These are phyloP conservation scores for Chalara sp. DNA, from an alignment of 2,329 filamentous ascomycete species.

Conservation along the genomic window DNA sequence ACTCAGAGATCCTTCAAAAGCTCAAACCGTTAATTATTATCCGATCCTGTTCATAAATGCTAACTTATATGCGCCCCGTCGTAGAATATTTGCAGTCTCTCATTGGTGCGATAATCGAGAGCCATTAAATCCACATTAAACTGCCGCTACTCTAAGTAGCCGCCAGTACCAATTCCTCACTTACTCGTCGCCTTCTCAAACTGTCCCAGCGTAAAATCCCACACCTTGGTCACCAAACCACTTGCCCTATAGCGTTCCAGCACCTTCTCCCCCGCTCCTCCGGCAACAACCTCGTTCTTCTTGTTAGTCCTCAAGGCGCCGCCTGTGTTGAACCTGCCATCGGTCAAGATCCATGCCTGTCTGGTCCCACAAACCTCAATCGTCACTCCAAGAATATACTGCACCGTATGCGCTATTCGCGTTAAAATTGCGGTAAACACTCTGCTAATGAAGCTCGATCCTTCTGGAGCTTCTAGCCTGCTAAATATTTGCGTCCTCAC, in stretches of 20 bases:
- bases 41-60: too few species aligned
- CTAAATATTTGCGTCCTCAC: conserved; percentile 23
- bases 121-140: too few species aligned
- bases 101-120: too few species aligned
- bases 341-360: conserved; percentile 27
- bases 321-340: conserved; percentile 4
- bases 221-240: conserved; percentile 8
- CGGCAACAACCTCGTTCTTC: conserved; percentile 1
- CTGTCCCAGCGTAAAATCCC: conserved; percentile 4
- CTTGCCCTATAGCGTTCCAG: conserved; percentile 6
- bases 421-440: conserved; percentile 6
- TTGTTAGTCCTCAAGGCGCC: conserved; percentile 3
- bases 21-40: too few species aligned
- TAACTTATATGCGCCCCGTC: too few species aligned
- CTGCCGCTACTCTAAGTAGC: too few species aligned
- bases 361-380: conserved; percentile 28
- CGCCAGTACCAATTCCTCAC: too few species aligned
- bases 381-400: conserved; percentile 13
- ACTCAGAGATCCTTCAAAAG: too few species aligned
- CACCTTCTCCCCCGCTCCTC: background rate
- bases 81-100: too few species aligned
- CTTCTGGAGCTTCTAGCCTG: conserved; percentile 14
- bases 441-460: conserved; percentile 2
- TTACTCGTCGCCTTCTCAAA: conserved; percentile 4
- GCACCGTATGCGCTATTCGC: conserved; percentile 9